Conservation (phyloP, 768 basidiomycete genomes). For the Leccinum aurantiacum region DNA sequence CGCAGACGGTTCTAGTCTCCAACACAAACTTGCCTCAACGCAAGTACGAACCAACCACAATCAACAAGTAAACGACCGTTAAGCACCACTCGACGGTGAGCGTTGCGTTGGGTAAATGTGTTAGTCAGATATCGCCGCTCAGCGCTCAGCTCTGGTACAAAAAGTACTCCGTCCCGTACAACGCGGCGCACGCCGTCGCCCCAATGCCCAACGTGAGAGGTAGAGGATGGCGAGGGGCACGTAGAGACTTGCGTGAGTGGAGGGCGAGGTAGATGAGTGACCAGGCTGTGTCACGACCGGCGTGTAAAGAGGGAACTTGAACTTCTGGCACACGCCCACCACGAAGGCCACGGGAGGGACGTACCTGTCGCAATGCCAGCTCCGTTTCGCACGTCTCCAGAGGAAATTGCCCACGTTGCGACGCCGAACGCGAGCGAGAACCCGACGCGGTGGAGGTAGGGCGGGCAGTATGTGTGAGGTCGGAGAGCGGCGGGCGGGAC, state of each 20-base stretch:
- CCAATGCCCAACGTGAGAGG: slow-evolving; percentile 36
- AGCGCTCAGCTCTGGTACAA: slow-evolving; percentile 26
- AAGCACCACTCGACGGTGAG: neutral
- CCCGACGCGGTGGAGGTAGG: slow-evolving; percentile 42
- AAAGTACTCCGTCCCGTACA: slow-evolving; percentile 32
- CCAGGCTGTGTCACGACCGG: slow-evolving; percentile 35
- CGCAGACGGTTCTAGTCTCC: too few relatives aligned
- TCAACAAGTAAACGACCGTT: neutral
- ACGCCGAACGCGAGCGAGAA: slow-evolving; percentile 46
- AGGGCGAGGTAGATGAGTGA: slow-evolving; percentile 46
- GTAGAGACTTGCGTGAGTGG: slow-evolving; percentile 36
- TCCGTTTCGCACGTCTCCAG: slow-evolving; percentile 44
- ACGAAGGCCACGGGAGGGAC: neutral
- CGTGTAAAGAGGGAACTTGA: neutral
- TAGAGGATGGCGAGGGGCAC: slow-evolving; percentile 31
- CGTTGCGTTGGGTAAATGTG: neutral
- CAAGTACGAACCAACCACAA: neutral
- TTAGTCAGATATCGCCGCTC: neutral
- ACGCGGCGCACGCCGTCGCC: slow-evolving; percentile 26
- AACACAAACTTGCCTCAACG: neutral
- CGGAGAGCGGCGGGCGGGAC: slow-evolving; percentile 36
- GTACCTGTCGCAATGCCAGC: slow-evolving; percentile 41
- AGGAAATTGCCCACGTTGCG: slow-evolving; percentile 41
- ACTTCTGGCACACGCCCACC: neutral
- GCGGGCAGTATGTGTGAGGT: slow-evolving; percentile 36